These are phyloP conservation scores for Hyphopichia khmerensis DNA, from an alignment of 1,139 yeast species.

Conservation along the genomic window DNA sequence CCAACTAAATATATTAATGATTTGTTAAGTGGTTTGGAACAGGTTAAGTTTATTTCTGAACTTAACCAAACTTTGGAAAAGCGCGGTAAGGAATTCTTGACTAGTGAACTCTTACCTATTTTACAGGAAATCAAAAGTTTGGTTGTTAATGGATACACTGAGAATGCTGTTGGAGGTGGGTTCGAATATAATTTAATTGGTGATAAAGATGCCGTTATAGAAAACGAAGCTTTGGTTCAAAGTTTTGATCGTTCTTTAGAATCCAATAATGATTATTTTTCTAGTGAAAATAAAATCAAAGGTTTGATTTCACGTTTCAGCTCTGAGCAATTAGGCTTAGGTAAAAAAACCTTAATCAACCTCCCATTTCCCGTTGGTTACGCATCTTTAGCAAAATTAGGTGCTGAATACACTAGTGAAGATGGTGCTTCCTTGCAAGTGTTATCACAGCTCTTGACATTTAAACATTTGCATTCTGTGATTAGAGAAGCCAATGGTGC, in stretches of 20 bases:
- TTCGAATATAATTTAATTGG: conserved; percentile 63
- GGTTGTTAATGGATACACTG: conserved; percentile 31
- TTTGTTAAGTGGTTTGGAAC: conserved; percentile 67
- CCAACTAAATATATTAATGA: conserved; percentile 63
- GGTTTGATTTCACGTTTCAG: conserved; percentile 5
- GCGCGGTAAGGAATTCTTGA: conserved; percentile 51
- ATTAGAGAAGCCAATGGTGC: conserved; percentile 97
- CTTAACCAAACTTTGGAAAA: conserved; percentile 52
- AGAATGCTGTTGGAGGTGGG: conserved; percentile 19
- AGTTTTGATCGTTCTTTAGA: conserved; percentile 28
- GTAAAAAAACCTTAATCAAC: conserved; percentile 48
- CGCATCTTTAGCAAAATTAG: conserved; percentile 66
- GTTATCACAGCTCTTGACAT: conserved; percentile 75
- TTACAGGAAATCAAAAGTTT: conserved; percentile 54
- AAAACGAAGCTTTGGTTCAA: conserved; percentile 41
- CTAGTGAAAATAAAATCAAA: conserved; percentile 6
- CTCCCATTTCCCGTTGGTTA: conserved; percentile 91
- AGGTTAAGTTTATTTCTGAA: conserved; percentile 66
- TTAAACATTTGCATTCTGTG: conserved; percentile 82
- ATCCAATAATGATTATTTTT: neutral
- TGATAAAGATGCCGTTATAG: conserved; percentile 39
- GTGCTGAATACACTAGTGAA: conserved; percentile 62
- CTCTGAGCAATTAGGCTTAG: conserved; percentile 5
- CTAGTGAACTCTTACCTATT: conserved; percentile 59
- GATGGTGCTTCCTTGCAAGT: conserved; percentile 89